These are phyloP conservation scores for Leccinum huronense DNA, from an alignment of 1,284 basidiomycete genomes.

Conservation along the genomic window DNA sequence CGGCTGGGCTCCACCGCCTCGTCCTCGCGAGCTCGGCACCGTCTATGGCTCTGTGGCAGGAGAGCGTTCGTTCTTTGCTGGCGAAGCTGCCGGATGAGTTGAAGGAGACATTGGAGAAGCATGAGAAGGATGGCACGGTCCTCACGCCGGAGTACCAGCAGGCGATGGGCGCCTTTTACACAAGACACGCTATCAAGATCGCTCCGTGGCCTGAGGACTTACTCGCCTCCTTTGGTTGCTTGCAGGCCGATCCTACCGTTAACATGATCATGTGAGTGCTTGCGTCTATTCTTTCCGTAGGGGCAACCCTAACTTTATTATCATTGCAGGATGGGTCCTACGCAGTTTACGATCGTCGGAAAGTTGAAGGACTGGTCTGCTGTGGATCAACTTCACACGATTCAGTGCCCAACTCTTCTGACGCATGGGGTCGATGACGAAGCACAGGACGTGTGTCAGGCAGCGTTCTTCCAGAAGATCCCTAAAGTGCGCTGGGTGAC, in stretches of 20 bases:
- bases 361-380: slow-evolving; percentile 36
- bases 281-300: too few species aligned
- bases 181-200: slow-evolving; percentile 20
- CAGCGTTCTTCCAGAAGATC: slow-evolving; percentile 33
- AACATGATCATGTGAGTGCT: slow-evolving; percentile 1
- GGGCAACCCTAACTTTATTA: not conserved
- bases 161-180: slow-evolving; percentile 26
- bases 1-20: slow-evolving; percentile 47
- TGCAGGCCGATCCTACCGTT: slow-evolving; percentile 19
- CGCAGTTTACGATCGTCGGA: slow-evolving; percentile 29
- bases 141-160: slow-evolving; percentile 24
- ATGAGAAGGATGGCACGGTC: slow-evolving; percentile 17
- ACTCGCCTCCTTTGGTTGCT: slow-evolving; percentile 11
- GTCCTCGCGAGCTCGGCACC: slow-evolving; percentile 3
- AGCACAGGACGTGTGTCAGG: slow-evolving; percentile 30
- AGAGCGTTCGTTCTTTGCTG: not conserved
- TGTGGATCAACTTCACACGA: slow-evolving; percentile 34
- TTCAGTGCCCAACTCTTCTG: slow-evolving; percentile 35
- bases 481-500: slow-evolving; percentile 35
- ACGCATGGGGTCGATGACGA: slow-evolving; percentile 35
- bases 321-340: slow-evolving; percentile 25
- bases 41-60: slow-evolving; percentile 2
- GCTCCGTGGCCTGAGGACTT: slow-evolving; percentile 22
- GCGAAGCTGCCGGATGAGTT: not conserved
- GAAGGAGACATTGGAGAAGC: not conserved